Conservation (phyloP, 2,329 filamentous ascomycete genomes). For the Cladosporium sp. region DNA sequence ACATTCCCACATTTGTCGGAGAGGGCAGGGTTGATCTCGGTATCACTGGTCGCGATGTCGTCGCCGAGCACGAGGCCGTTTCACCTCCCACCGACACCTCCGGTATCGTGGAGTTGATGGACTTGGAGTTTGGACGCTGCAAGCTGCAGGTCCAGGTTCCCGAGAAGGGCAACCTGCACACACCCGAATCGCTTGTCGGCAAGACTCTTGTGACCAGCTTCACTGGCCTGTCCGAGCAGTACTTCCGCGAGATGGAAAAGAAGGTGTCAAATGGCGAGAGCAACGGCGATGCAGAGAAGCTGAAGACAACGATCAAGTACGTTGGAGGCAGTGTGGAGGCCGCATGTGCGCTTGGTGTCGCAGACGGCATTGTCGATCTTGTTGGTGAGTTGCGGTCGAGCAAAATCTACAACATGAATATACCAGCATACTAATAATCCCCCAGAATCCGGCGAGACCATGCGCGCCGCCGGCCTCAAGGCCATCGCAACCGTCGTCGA, state of each 20-base stretch:
- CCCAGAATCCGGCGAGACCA: slow-evolving; percentile 95
- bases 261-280: slow-evolving; percentile 33
- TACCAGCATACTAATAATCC: not conserved
- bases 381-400: slow-evolving; percentile 65
- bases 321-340: slow-evolving; percentile 96
- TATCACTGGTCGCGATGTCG: slow-evolving; percentile 90
- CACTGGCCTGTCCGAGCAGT: slow-evolving; percentile 73
- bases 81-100: slow-evolving; percentile 45
- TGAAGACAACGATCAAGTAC: slow-evolving; percentile 86
- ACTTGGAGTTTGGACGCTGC: slow-evolving; percentile 85
- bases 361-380: slow-evolving; percentile 94
- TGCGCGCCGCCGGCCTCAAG: slow-evolving; percentile 90
- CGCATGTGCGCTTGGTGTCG: slow-evolving; percentile 89
- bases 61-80: slow-evolving; percentile 68
- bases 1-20: slow-evolving; percentile 96
- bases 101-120: slow-evolving; percentile 79
- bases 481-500: slow-evolving; percentile 91
- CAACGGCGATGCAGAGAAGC: slow-evolving; percentile 48
- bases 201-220: slow-evolving; percentile 96
- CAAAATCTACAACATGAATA: not conserved
- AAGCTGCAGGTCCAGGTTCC: slow-evolving; percentile 97
- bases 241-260: slow-evolving; percentile 75
- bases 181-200: slow-evolving; percentile 75
- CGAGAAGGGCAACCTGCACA: slow-evolving; percentile 68
- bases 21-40: slow-evolving; percentile 91